Evolutionary conservation across 2,329 filamentous ascomycete genomes (phyloP).

Genomic region (Paramyrothecium roridum): DNA sequence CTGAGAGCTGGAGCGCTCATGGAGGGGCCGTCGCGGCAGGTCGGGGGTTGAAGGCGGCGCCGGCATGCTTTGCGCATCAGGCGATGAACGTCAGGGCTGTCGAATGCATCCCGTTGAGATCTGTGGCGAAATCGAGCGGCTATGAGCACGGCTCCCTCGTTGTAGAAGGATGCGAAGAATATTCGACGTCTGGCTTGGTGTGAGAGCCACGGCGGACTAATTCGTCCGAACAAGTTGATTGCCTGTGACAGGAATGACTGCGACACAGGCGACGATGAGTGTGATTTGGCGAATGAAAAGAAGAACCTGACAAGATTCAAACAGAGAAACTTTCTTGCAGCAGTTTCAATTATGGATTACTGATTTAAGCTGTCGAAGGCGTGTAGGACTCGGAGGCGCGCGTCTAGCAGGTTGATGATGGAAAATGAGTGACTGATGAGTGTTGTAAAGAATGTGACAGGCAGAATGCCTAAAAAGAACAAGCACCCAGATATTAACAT

Average conservation of each 20-base stretch:
- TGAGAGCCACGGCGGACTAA: too few species aligned
- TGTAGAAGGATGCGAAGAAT: too few species aligned
- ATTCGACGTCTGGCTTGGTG: too few species aligned
- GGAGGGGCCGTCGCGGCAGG: constrained; percentile 21
- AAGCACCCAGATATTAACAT: neutral
- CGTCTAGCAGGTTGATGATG: neutral
- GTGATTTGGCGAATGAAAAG: too few species aligned
- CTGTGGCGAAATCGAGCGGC: neutral
- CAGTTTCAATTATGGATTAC: too few species aligned
- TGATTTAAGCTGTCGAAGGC: neutral
- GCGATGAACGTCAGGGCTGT: constrained; percentile 8
- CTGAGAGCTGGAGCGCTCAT: constrained; percentile 22
- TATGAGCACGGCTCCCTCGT: neutral
- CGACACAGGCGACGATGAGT: too few species aligned
- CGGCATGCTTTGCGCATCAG: constrained; percentile 28
- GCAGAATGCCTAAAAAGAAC: neutral
- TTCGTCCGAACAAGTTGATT: too few species aligned
- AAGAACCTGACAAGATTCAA: too few species aligned
- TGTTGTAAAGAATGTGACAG: neutral
- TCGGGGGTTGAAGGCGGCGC: constrained; percentile 22
- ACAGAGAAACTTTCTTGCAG: too few species aligned
- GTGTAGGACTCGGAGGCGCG: neutral
- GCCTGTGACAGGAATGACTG: too few species aligned
- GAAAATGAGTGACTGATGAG: neutral
- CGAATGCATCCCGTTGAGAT: neutral